Conservation (phyloP, 768 basidiomycete species). For the Suillus alpinus region DNA sequence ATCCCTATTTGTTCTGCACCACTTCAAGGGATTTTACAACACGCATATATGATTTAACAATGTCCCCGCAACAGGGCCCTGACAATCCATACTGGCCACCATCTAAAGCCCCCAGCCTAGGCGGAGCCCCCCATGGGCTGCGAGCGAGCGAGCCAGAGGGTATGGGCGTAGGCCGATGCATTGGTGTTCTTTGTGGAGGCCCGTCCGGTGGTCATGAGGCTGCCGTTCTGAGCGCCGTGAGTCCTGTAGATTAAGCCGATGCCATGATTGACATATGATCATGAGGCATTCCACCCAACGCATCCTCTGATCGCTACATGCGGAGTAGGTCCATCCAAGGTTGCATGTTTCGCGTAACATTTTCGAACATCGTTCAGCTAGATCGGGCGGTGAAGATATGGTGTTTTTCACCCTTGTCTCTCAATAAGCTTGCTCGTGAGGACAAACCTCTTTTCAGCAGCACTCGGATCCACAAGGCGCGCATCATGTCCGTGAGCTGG, state of each 20-base stretch:
- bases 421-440: slow-evolving; percentile 48
- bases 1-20: slow-evolving; percentile 61
- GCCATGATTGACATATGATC: slow-evolving; percentile 3
- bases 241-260: slow-evolving; percentile 12
- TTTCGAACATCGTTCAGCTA: slow-evolving; percentile 39
- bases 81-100: slow-evolving; percentile 64
- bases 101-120: slow-evolving; percentile 44
- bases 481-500: slow-evolving; percentile 66
- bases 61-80: slow-evolving; percentile 29
- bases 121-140: slow-evolving; percentile 69
- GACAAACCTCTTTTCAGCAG: slow-evolving; percentile 80
- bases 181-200: slow-evolving; percentile 64
- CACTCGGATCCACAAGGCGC: slow-evolving; percentile 59
- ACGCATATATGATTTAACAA: slow-evolving; percentile 63
- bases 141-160: slow-evolving; percentile 61
- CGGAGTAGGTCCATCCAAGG: slow-evolving; percentile 48
- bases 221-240: slow-evolving; percentile 64
- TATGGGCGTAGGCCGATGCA: slow-evolving; percentile 54
- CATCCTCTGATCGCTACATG: slow-evolving; percentile 73
- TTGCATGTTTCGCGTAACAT: neutral
- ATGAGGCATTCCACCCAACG: slow-evolving; percentile 65
- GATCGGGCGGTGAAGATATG: slow-evolving; percentile 78
- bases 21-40: slow-evolving; percentile 72
- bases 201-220: slow-evolving; percentile 72
- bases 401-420: slow-evolving; percentile 45